Percentiles rank a stretch among this genome's conserved stretches.
Conservation (phyloP, 164 flowering plant genomes). For the Litsea cubeba region DNA sequence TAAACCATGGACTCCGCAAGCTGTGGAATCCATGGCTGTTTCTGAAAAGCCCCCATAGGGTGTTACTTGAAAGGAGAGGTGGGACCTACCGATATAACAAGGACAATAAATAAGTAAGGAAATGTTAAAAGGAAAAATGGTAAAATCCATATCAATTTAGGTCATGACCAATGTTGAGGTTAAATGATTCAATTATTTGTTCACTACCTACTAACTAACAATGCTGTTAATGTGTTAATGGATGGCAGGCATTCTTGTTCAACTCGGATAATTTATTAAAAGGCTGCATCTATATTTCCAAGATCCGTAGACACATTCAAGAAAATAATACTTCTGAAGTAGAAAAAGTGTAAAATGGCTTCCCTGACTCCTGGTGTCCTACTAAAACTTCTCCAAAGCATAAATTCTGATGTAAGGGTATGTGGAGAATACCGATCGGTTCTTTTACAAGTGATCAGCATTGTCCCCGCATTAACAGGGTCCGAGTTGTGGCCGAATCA, state of each 20-base stretch:
- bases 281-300: not conserved
- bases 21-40: too few species aligned
- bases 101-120: too few species aligned
- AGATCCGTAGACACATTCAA: not conserved
- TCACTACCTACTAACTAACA: too few species aligned
- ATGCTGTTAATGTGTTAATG: not conserved
- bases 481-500: conserved; percentile 91
- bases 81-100: too few species aligned
- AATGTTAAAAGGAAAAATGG: too few species aligned
- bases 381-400: conserved; percentile 73
- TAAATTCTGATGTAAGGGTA: conserved; percentile 59
- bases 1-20: too few species aligned
- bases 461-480: conserved; percentile 85
- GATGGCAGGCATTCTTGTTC: not conserved
- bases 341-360: conserved; percentile 40
- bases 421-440: conserved; percentile 82
- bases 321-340: not conserved
- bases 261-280: not conserved
- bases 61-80: too few species aligned
- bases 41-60: too few species aligned
- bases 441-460: conserved; percentile 89
- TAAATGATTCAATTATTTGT: too few species aligned
- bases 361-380: conserved; percentile 86
- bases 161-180: too few species aligned
- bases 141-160: too few species aligned